phyloP scores from a whole-genome alignment of 345 rosid species.

The Limnanthes douglasii region DNA sequence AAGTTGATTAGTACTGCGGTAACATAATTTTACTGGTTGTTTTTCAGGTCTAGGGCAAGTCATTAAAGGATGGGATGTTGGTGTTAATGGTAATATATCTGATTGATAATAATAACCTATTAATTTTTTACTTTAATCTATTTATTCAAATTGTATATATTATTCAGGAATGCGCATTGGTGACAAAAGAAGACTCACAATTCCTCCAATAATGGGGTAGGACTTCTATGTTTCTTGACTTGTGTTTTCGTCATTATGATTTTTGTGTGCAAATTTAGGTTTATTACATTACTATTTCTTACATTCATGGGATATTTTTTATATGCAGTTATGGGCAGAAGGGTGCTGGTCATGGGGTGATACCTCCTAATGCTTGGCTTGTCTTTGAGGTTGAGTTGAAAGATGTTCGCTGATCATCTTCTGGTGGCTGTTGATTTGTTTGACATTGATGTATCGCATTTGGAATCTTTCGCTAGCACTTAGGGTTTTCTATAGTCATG shows the following conservation, averaged over 20 bases:
- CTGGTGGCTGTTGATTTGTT: too few relatives aligned
- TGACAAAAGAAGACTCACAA: slow-evolving; percentile 51
- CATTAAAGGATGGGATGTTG: slow-evolving; percentile 98
- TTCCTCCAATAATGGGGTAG: slow-evolving; percentile 70
- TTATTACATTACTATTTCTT: neutral
- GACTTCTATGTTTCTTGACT: neutral
- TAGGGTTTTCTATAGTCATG: too few relatives aligned
- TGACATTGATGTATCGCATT: too few relatives aligned
- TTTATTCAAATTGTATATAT: neutral
- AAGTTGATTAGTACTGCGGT: neutral
- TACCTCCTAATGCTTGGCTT: slow-evolving; percentile 56
- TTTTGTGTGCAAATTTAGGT: neutral
- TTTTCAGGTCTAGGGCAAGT: slow-evolving; percentile 72
- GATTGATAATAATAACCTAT: neutral
- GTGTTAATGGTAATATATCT: slow-evolving; percentile 53
- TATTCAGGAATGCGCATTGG: slow-evolving; percentile 57
- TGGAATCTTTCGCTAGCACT: too few relatives aligned
- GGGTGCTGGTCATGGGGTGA: slow-evolving; percentile 27
- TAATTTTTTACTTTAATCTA: neutral
- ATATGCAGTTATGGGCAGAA: slow-evolving; percentile 30
- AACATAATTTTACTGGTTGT: slow-evolving; percentile 7
- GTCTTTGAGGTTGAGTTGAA: slow-evolving; percentile 46
- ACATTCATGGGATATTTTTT: slow-evolving; percentile 1
- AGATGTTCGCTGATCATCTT: slow-evolving; percentile 24
- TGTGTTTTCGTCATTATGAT: neutral